phyloP scores from a whole-genome alignment of 2,329 filamentous ascomycete species.

The Aspergillus amoenus region DNA sequence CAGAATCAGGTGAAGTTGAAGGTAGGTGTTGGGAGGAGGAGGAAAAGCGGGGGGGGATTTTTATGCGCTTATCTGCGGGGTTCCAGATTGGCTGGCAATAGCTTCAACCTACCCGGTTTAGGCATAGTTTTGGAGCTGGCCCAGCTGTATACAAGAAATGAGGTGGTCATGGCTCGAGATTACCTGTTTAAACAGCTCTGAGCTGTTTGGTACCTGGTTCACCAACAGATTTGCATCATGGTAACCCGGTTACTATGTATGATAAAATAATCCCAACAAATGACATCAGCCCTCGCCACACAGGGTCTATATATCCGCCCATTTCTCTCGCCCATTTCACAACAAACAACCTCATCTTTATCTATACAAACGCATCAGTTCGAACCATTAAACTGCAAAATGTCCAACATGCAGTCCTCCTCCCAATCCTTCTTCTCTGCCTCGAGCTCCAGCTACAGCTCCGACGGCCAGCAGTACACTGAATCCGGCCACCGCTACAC shows the following conservation, averaged over 20 bases:
- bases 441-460: not conserved
- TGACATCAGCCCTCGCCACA: slow-evolving; percentile 6
- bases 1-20: not conserved
- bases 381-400: not conserved
- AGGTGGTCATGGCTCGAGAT: not conserved
- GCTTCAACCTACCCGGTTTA: not conserved
- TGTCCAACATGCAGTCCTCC: not conserved
- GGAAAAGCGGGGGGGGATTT: not conserved
- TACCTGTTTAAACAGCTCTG: too few relatives aligned
- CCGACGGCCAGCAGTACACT: slow-evolving; percentile 23
- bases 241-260: not conserved
- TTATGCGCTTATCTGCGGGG: not conserved
- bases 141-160: not conserved
- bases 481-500: slow-evolving; percentile 31
- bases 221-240: not conserved
- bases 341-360: not conserved
- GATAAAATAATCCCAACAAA: not conserved
- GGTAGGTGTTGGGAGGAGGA: not conserved
- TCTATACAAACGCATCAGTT: not conserved
- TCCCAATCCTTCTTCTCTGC: not conserved
- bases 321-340: not conserved
- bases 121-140: not conserved
- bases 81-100: not conserved
- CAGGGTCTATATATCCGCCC: slow-evolving; percentile 1
- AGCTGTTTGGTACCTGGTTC: too few relatives aligned